These are phyloP conservation scores for Trichoderma hamatum DNA, from an alignment of 2,329 filamentous ascomycete genomes.

Conservation along the genomic window DNA sequence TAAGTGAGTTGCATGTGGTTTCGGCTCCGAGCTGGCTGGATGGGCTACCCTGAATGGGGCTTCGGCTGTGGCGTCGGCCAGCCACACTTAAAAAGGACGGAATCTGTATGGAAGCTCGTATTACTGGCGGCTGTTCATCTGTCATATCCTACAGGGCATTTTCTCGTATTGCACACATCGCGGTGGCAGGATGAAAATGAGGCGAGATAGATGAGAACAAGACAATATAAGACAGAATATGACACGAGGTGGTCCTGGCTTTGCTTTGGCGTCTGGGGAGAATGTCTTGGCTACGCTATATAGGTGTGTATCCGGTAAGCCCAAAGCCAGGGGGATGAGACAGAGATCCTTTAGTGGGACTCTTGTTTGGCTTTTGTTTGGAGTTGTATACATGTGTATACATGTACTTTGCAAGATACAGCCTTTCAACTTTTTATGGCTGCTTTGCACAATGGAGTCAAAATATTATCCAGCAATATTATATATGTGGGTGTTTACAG, in stretches of 20 bases:
- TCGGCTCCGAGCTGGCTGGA: conserved; percentile 7
- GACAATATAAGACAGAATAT: neutral
- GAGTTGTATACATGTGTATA: no score
- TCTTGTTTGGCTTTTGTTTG: neutral
- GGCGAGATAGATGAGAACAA: neutral
- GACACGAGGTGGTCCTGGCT: neutral
- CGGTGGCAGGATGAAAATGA: neutral
- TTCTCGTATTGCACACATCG: neutral
- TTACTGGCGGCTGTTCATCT: neutral
- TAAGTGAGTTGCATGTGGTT: neutral
- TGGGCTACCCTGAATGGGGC: neutral
- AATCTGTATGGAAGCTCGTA: neutral
- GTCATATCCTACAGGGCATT: neutral
- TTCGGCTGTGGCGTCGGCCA: conserved; percentile 17
- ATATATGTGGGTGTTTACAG: neutral
- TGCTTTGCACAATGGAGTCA: neutral
- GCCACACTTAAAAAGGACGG: neutral
- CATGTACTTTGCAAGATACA: no score
- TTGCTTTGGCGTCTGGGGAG: neutral
- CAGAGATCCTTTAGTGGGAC: neutral
- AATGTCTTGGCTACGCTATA: neutral
- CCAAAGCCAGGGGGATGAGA: conserved; percentile 4
- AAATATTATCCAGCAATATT: neutral
- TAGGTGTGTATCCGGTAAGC: conserved; percentile 1
- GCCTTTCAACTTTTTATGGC: no score